phyloP scores from a whole-genome alignment of 306 rosid species.

The Quercus suber region DNA sequence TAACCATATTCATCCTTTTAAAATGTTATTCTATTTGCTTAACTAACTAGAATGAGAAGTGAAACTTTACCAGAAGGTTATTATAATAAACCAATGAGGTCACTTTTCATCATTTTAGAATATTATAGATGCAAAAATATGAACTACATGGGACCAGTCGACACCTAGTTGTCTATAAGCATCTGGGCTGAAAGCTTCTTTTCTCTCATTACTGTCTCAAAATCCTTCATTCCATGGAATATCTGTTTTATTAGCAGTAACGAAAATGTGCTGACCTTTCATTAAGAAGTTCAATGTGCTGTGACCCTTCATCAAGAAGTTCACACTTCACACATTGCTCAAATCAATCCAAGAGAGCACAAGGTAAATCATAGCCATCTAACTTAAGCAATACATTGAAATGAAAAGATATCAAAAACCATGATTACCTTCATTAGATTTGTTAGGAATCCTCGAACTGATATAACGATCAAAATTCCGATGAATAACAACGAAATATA shows the following conservation, averaged over 20 bases:
- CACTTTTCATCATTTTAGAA: background rate
- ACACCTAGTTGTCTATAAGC: background rate
- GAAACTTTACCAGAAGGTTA: background rate
- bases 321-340: background rate
- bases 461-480: conserved; percentile 87
- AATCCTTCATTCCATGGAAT: background rate
- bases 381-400: conserved; percentile 11
- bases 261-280: background rate
- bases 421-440: conserved; percentile 92
- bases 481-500: conserved; percentile 88
- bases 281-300: background rate
- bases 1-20: background rate
- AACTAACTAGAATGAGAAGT: background rate
- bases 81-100: background rate
- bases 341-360: background rate
- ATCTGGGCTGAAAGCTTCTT: background rate
- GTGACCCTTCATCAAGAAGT: background rate
- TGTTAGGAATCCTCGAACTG: conserved; percentile 94
- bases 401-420: conserved; percentile 10
- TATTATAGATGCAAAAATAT: background rate
- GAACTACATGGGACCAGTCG: background rate
- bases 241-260: background rate
- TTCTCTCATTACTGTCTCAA: background rate
- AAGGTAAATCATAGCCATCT: background rate
- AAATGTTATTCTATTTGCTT: background rate